Base-by-base conservation (phyloP, 2,329 filamentous ascomycete species). In the Alternaria triticimaculans region DNA sequence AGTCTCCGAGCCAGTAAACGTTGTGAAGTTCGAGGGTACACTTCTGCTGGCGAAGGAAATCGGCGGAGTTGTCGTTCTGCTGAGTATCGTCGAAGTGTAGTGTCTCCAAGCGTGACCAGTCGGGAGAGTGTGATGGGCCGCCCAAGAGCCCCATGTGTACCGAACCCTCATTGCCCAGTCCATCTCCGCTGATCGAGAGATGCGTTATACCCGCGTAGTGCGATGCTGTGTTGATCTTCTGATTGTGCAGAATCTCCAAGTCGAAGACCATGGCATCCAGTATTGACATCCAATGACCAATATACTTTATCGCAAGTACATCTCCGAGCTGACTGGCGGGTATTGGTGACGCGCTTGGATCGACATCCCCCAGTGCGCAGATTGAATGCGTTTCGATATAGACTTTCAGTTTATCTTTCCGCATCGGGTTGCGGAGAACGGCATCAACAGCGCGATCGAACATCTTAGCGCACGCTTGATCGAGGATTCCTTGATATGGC, bases 381-480 rank as follows among this genome's bases (percentile, higher is more conserved):
- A 41, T 41, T 41, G 37, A 41, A 41, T 6, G 37, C 37, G 37
- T 41, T 41, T 41, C 37, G 37, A 41, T 41, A 2, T 41, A 41
- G n/a, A 41, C 37, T 41, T 41, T 41, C 1, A 41, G 37, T 2
- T 41, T 41, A 0, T 41, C 1, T 6, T 18, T 41, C 8, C n/a
- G 37, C 37, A 18, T 41, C 0, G 37, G 1, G n/a, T 41, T 41
- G 37, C 37, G 37, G 37, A 41, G 37, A 11, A 41, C 37, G n/a
- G 37, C 37, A 41, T 18, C 37, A 18, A 41, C 37, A 1, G n/a
- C 37, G 37, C 3, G n/a, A 41, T 41, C 37, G 1, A 41, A 41
- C 37, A 11, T 41, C 1, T 1, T 41, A 18, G 37, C 0, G 37
- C 37, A 18, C 0, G 0, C 37, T 1, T 18, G n/a, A 18, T 1